Evolutionary conservation across 768 basidiomycete species (phyloP).

Genomic region (Trametes punicea): DNA sequence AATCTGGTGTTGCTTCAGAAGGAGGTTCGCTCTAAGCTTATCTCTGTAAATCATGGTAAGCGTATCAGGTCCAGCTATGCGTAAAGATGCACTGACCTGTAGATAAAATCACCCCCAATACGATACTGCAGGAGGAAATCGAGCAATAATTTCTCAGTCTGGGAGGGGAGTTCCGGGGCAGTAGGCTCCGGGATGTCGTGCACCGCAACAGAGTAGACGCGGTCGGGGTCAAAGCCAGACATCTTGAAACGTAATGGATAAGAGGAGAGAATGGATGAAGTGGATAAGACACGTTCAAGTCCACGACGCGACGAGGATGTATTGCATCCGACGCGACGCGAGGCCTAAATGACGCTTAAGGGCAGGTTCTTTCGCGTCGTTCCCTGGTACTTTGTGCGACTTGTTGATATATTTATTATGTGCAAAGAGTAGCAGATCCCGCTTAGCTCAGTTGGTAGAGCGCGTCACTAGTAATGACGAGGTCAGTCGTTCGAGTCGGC

Average conservation of each 20-base stretch:
- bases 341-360: conserved; percentile 20
- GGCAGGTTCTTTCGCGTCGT: conserved; percentile 25
- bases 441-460: conserved; percentile 48
- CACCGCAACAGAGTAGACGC: conserved; percentile 77
- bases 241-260: conserved; percentile 36
- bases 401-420: not conserved
- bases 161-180: conserved; percentile 70
- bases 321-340: conserved; percentile 11
- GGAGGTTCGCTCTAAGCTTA: conserved; percentile 82
- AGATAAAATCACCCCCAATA: conserved; percentile 87
- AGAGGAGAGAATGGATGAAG: not conserved
- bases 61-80: not conserved
- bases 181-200: conserved; percentile 49
- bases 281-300: conserved; percentile 3
- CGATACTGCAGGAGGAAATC: conserved; percentile 89
- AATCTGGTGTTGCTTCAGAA: conserved; percentile 75
- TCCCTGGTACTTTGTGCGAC: no score
- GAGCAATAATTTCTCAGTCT: conserved; percentile 73
- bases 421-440: not conserved
- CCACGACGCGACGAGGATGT: not conserved
- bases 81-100: conserved; percentile 56
- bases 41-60: conserved; percentile 47
- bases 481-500: conserved; percentile 68
- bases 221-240: conserved; percentile 87
- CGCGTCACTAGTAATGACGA: conserved; percentile 71